Evolutionary conservation across 768 basidiomycete genomes (phyloP).

Genomic region (Cubamyces lactineus): DNA sequence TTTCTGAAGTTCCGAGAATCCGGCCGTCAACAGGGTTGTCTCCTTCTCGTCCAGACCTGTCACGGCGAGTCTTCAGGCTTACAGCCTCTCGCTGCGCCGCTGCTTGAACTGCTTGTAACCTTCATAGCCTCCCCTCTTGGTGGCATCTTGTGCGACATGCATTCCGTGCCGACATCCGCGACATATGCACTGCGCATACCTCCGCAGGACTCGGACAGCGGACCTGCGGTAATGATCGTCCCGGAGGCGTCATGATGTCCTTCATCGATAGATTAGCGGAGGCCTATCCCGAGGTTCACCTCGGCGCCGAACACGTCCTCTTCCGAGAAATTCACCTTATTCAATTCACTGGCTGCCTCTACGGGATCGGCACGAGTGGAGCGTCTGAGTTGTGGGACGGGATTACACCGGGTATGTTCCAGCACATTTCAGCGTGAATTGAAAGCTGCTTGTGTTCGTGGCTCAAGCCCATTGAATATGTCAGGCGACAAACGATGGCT

Average conservation of each 20-base stretch:
- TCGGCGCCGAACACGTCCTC: conserved; percentile 1
- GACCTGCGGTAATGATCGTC: conserved; percentile 15
- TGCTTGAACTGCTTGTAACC: background rate
- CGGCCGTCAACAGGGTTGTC: too few relatives aligned
- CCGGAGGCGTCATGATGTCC: conserved; percentile 4
- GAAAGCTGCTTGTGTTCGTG: background rate
- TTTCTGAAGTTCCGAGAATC: background rate
- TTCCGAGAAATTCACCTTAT: background rate
- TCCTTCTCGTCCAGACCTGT: background rate
- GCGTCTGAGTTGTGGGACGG: background rate
- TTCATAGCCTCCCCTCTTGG: too few relatives aligned
- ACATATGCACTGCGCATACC: background rate
- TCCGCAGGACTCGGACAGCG: background rate
- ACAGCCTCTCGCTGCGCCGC: background rate
- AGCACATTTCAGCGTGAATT: background rate
- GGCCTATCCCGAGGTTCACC: conserved; percentile 3
- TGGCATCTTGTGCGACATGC: background rate
- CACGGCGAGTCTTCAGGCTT: background rate
- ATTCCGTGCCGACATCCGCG: conserved; percentile 16
- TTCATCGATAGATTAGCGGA: conserved; percentile 23
- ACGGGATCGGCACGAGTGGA: conserved; percentile 5
- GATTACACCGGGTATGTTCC: conserved; percentile 17
- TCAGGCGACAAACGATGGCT: conserved; percentile 20
- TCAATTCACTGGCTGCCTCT: conserved; percentile 2
- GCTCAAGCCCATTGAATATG: background rate